Conservation (phyloP, 306 rosid species). For the Dalbergia oliveri region DNA sequence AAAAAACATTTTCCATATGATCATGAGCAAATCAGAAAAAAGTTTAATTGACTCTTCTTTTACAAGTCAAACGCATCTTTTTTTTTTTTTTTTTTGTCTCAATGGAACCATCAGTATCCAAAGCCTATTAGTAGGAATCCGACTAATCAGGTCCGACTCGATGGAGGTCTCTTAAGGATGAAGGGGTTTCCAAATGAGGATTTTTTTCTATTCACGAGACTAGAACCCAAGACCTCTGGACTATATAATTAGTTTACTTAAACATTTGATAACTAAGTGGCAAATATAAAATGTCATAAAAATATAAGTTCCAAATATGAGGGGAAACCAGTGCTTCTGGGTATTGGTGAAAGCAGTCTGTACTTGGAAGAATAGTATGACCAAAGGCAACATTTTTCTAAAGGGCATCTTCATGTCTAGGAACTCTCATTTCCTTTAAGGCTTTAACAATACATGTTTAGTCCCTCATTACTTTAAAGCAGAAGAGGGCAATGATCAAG, state of each 20-base stretch:
- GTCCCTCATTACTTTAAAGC: background rate
- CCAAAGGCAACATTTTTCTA: slow-evolving; percentile 3
- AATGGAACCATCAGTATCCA: too few species aligned
- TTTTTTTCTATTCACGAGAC: too few species aligned
- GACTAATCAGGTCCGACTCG: too few species aligned
- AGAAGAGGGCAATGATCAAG: background rate
- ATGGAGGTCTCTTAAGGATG: too few species aligned
- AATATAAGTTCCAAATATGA: background rate
- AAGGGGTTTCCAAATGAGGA: too few species aligned
- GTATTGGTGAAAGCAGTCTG: background rate
- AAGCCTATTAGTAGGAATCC: too few species aligned
- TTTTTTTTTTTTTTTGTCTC: too few species aligned
- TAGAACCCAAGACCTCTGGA: too few species aligned
- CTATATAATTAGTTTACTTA: background rate
- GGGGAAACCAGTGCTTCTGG: slow-evolving; percentile 22
- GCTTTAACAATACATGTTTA: background rate
- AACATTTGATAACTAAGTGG: slow-evolving; percentile 34
- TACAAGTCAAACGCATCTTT: background rate
- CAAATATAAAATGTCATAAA: slow-evolving; percentile 10
- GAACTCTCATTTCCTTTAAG: background rate
- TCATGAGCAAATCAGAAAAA: background rate
- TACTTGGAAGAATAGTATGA: background rate
- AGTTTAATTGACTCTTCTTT: background rate
- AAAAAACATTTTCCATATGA: too few species aligned
- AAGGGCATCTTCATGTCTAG: slow-evolving; percentile 1